Base-by-base conservation (phyloP, 495 filamentous ascomycete species). In the Parachaetomium inaequale region DNA sequence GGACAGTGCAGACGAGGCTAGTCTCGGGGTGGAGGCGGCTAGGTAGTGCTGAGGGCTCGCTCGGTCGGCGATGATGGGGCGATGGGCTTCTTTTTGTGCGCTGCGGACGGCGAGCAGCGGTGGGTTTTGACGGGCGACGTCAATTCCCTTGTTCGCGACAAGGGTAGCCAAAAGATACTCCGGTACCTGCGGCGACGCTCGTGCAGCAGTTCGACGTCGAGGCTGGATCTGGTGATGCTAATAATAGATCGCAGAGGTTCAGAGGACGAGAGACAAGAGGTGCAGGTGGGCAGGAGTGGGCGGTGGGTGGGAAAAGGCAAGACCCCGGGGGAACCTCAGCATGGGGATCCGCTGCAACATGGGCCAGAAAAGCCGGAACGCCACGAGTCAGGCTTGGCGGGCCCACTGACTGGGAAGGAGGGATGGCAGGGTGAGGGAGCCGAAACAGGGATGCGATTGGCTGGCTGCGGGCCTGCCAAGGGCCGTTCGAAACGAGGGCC, bases 191-290 rank as follows among this genome's bases (percentile, higher is more conserved):
- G 59, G 67, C 70, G 65, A 59, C 63, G 67, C 53, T 66, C 47
- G 72, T 74, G 73, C 70, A 73, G 73, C 70, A 72, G 70, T 68
- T 50, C 55, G 61, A 65, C 67, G 57, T 66, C 62, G 65, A 71
- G 68, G 68, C 68, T 72, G 66, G 70, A 68, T 63, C 64, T 72
- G 66, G 66, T 63, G 66, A 64, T 71, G 57, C 70, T 69, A 73
- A 73, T 66, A 64, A 73, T 73, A 73, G 69, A 66, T 63, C 55
- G 65, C 54, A 50, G 49, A 62, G 54, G 67, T 51, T 55, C 59
- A 71, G 64, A 61, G 57, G 66, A 69, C 63, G 61, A 68, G 61
- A 63, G 51, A 55, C 31, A 49, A 63, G 53, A 51, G 49, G 59
- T 55, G 23, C 45, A 49, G 45, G 45, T 26, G 45, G 42, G 42